Evolutionary conservation across 2,329 filamentous ascomycete genomes (phyloP).

Genomic region (Shiraia bambusicola): DNA sequence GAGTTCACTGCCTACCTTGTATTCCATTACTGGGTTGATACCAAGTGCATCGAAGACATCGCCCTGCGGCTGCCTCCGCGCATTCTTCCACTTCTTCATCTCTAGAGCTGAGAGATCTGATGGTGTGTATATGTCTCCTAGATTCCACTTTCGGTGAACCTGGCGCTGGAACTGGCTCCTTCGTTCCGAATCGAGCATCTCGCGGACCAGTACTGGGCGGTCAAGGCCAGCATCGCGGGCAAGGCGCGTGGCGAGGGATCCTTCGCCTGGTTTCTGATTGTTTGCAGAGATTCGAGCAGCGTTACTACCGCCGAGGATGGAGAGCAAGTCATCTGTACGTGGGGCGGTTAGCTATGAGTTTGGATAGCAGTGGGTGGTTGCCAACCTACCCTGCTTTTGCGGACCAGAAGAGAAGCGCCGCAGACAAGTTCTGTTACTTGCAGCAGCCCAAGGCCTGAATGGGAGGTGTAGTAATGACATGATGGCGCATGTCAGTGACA

Average conservation of each 20-base stretch:
- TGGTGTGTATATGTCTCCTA: conserved; percentile 86
- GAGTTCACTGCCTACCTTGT: conserved; percentile 65
- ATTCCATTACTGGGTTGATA: conserved; percentile 79
- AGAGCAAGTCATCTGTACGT: conserved; percentile 19
- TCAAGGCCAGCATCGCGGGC: conserved; percentile 23
- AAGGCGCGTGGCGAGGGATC: conserved; percentile 16
- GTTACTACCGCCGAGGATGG: conserved; percentile 18
- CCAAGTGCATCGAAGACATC: conserved; percentile 81
- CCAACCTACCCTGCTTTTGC: conserved; percentile 19
- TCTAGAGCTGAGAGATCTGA: conserved; percentile 79
- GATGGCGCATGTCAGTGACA: conserved; percentile 7
- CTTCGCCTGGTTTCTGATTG: not conserved
- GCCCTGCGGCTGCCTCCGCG: conserved; percentile 49
- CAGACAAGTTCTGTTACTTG: conserved; percentile 13
- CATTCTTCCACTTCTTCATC: conserved; percentile 75
- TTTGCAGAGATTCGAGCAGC: conserved; percentile 11
- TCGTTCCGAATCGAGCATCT: conserved; percentile 32
- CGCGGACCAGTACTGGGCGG: conserved; percentile 19
- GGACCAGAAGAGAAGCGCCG: conserved; percentile 31
- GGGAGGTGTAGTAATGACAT: conserved; percentile 28
- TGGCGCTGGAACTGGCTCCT: conserved; percentile 59
- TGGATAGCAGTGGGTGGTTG: conserved; percentile 2
- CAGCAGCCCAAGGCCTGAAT: conserved; percentile 10
- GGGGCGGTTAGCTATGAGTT: conserved; percentile 7
- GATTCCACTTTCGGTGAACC: conserved; percentile 69